These are phyloP conservation scores for Phialocephala subalpina DNA, from an alignment of 2,329 filamentous ascomycete genomes.

Conservation along the genomic window DNA sequence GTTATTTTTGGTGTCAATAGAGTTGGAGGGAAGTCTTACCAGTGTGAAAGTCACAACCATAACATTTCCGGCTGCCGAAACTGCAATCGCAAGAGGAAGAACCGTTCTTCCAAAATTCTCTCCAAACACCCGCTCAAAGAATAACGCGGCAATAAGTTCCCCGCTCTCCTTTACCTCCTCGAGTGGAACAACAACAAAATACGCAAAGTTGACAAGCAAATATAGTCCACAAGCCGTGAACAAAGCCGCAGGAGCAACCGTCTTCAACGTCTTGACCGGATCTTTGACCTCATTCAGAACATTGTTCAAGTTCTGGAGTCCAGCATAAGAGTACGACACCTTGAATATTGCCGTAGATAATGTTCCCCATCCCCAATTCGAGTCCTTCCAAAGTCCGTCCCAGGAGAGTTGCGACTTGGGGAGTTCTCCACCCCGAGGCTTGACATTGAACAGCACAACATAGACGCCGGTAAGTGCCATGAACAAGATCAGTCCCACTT, in stretches of 20 bases:
- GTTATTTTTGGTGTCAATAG: slow-evolving; percentile 28
- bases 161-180: slow-evolving; percentile 63
- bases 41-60: slow-evolving; percentile 59
- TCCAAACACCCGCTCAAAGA: slow-evolving; percentile 64
- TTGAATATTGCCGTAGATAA: slow-evolving; percentile 65
- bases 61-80: slow-evolving; percentile 58
- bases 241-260: slow-evolving; percentile 62
- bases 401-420: slow-evolving; percentile 47
- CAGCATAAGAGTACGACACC: slow-evolving; percentile 63
- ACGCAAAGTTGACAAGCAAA: slow-evolving; percentile 66
- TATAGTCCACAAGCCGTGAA: slow-evolving; percentile 61
- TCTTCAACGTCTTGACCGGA: slow-evolving; percentile 63
- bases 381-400: slow-evolving; percentile 67
- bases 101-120: slow-evolving; percentile 49
- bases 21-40: slow-evolving; percentile 55
- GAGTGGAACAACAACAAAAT: slow-evolving; percentile 64
- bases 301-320: slow-evolving; percentile 62
- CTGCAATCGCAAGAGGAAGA: slow-evolving; percentile 54
- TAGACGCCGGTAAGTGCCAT: slow-evolving; percentile 69
- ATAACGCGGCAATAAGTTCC: slow-evolving; percentile 61
- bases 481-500: slow-evolving; percentile 65
- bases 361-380: slow-evolving; percentile 73
- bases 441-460: slow-evolving; percentile 57
- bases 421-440: slow-evolving; percentile 32
- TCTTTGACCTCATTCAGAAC: slow-evolving; percentile 65